Conservation (phyloP, 345 rosid species). For the Gynandropsis gynandra region DNA sequence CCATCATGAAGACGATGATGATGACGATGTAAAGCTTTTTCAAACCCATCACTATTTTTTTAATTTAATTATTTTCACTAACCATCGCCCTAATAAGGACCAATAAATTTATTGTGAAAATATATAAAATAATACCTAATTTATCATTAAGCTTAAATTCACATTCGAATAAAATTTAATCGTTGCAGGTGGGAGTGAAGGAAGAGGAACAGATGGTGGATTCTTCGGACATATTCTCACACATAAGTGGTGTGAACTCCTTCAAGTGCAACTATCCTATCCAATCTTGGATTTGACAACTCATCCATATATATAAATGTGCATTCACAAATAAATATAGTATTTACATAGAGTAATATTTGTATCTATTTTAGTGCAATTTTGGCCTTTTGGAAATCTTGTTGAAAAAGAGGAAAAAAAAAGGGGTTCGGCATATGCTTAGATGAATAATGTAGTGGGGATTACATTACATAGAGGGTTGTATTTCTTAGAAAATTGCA, state of each 20-base stretch:
- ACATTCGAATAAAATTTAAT: no score
- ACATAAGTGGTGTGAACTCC: slow-evolving; percentile 79
- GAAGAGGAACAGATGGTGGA: slow-evolving; percentile 72
- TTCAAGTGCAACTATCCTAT: slow-evolving; percentile 73
- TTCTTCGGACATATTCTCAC: slow-evolving; percentile 84
- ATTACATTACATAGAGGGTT: no score
- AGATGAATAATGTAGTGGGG: no score
- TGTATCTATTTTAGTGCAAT: background rate
- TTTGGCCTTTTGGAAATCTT: background rate
- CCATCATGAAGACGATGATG: slow-evolving; percentile 70
- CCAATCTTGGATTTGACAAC: slow-evolving; percentile 68
- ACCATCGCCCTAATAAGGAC: no score
- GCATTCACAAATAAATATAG: no score
- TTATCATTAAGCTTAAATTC: no score
- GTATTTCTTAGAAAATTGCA: no score
- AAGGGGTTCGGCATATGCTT: no score
- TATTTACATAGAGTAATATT: background rate
- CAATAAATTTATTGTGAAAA: no score
- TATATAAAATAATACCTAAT: no score
- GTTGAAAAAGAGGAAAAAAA: background rate
- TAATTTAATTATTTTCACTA: background rate
- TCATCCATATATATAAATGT: no score
- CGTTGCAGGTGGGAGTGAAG: slow-evolving; percentile 52
- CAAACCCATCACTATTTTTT: background rate
- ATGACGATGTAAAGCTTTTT: slow-evolving; percentile 45